Evolutionary conservation across 148 eudicot genomes (phyloP).

Genomic region (Fagopyrum tataricum): DNA sequence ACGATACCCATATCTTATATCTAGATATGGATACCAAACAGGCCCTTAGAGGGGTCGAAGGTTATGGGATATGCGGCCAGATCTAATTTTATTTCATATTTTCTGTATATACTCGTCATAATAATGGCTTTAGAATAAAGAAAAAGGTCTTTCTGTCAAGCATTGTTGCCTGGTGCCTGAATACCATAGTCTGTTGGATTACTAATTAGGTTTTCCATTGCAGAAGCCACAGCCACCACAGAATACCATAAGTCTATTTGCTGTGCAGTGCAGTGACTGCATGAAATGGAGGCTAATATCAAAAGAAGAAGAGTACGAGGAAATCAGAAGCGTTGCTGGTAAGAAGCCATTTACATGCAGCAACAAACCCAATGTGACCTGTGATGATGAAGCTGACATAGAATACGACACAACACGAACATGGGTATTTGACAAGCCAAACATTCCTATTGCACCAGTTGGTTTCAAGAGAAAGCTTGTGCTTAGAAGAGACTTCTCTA

Average conservation of each 20-base stretch:
- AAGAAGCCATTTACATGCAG: conserved; percentile 67
- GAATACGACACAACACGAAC: conserved; percentile 51
- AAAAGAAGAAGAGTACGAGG: conserved; percentile 60
- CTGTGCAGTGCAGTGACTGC: conserved; percentile 71
- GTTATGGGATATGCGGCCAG: not conserved
- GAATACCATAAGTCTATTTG: conserved; percentile 41
- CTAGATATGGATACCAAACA: no score
- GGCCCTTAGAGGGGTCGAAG: no score
- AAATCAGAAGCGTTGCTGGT: conserved; percentile 40
- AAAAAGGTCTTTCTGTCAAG: not conserved
- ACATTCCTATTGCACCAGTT: conserved; percentile 57
- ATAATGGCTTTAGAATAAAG: not conserved
- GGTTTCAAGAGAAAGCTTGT: conserved; percentile 55
- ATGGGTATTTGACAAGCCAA: conserved; percentile 72
- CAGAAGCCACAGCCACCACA: conserved; percentile 26
- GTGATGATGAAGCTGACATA: conserved; percentile 62
- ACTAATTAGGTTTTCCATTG: not conserved
- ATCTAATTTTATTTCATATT: not conserved
- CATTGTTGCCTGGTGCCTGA: not conserved
- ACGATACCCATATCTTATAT: no score
- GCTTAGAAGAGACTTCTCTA: conserved; percentile 61
- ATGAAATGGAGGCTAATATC: conserved; percentile 67
- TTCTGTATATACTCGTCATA: not conserved
- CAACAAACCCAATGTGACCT: conserved; percentile 40
- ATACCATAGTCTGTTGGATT: no score